These are phyloP conservation scores for Penicillium thymicola DNA, from an alignment of 2,329 filamentous ascomycete genomes.

Conservation along the genomic window DNA sequence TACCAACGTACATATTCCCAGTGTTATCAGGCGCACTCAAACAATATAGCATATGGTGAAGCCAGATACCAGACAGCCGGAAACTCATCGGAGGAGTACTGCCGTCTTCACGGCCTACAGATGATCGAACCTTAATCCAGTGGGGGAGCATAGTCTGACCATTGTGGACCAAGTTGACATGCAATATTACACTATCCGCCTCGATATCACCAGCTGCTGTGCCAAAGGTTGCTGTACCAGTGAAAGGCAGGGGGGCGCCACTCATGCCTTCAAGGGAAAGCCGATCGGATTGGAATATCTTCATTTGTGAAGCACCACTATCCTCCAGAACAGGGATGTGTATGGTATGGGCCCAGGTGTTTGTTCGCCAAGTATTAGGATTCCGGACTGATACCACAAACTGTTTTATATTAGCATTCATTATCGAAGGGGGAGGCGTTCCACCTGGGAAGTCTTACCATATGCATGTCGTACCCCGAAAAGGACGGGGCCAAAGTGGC, in stretches of 20 bases:
- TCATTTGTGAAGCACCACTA: background rate
- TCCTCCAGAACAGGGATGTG: background rate
- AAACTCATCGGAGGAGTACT: accelerated
- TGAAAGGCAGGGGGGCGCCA: background rate
- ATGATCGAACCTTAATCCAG: background rate
- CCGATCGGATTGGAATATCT: background rate
- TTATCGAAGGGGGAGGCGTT: too few relatives aligned
- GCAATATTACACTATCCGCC: background rate
- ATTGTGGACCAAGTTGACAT: background rate
- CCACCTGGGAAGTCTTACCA: background rate
- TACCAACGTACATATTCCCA: background rate
- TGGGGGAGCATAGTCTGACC: background rate
- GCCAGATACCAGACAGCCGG: background rate
- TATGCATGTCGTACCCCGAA: background rate
- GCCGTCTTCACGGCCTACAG: background rate
- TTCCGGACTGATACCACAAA: background rate
- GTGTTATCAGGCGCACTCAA: background rate
- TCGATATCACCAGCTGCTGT: background rate
- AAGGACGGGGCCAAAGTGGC: accelerated
- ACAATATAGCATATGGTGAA: background rate
- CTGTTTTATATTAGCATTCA: background rate
- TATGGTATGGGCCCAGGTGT: background rate
- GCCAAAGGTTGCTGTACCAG: too few relatives aligned
- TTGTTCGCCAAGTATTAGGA: background rate
- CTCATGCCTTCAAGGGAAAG: accelerated